Evolutionary conservation across 2,329 filamentous ascomycete species (phyloP).

Genomic region (Penicillium oxalicum): DNA sequence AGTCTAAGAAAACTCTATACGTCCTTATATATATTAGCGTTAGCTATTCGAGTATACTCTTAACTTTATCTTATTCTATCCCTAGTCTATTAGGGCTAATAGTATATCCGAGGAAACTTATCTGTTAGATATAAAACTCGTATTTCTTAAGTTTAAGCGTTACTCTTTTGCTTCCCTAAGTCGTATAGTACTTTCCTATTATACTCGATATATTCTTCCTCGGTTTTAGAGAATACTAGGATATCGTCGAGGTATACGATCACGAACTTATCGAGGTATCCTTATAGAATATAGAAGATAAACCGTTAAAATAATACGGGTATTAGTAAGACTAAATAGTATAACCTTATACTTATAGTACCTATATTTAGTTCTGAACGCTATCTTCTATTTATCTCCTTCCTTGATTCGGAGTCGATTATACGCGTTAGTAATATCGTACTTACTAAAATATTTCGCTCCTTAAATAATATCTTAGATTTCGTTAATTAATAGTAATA

Average conservation of each 20-base stretch:
- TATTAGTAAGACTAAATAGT: background rate
- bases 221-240: background rate
- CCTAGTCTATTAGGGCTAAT: too few relatives aligned
- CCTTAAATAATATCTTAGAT: constrained; percentile 2
- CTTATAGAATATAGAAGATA: background rate
- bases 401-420: constrained; percentile 1
- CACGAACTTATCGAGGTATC: background rate
- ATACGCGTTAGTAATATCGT: constrained; percentile 5
- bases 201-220: background rate
- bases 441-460: background rate
- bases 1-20: too few relatives aligned
- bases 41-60: too few relatives aligned
- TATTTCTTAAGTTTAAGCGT: background rate
- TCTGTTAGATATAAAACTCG: too few relatives aligned
- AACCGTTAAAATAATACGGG: background rate
- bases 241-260: constrained; percentile 1
- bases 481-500: constrained; percentile 3
- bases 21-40: too few relatives aligned
- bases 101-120: too few relatives aligned
- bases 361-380: background rate
- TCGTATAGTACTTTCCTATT: background rate
- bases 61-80: too few relatives aligned
- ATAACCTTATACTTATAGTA: background rate
- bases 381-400: background rate
- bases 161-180: background rate